phyloP scores from a whole-genome alignment of 768 basidiomycete species.

The Galerina marginata region DNA sequence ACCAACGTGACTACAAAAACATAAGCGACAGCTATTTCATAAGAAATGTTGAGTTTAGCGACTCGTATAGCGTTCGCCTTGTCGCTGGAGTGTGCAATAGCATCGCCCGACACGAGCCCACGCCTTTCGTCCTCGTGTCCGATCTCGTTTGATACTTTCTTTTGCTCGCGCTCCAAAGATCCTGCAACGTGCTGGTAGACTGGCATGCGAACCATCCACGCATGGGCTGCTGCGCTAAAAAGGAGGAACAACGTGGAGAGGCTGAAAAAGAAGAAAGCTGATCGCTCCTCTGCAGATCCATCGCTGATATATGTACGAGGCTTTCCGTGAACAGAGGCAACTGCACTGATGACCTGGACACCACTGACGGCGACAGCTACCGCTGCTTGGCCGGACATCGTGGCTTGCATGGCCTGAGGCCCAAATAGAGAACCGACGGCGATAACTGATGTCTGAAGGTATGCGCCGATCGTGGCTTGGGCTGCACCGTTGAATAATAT shows the following conservation, averaged over 20 bases:
- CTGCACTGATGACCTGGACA: conserved; percentile 73
- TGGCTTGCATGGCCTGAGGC: conserved; percentile 67
- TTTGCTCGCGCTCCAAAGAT: conserved; percentile 45
- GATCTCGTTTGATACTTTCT: conserved; percentile 23
- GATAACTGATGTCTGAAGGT: conserved; percentile 77
- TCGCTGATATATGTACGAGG: conserved; percentile 37
- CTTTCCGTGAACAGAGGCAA: conserved; percentile 57
- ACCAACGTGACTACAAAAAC: conserved; percentile 85
- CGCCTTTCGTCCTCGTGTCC: conserved; percentile 38
- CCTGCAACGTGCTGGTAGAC: conserved; percentile 61
- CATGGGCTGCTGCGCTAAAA: conserved; percentile 56
- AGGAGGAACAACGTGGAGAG: conserved; percentile 72
- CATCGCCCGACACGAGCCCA: conserved; percentile 40
- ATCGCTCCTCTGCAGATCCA: conserved; percentile 63
- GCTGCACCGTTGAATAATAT: conserved; percentile 62
- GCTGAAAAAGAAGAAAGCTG: conserved; percentile 76
- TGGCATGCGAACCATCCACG: conserved; percentile 62
- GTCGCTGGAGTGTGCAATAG: conserved; percentile 32
- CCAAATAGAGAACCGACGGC: conserved; percentile 87
- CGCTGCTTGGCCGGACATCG: conserved; percentile 87
- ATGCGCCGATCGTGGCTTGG: conserved; percentile 70
- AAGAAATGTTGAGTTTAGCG: conserved; percentile 67
- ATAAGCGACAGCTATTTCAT: conserved; percentile 76
- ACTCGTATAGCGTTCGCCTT: conserved; percentile 54
- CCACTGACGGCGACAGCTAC: conserved; percentile 82